Evolutionary conservation across 768 basidiomycete species (phyloP), one percentile per base, ranked within the genome.

Genomic region (Trametes elegans): DNA sequence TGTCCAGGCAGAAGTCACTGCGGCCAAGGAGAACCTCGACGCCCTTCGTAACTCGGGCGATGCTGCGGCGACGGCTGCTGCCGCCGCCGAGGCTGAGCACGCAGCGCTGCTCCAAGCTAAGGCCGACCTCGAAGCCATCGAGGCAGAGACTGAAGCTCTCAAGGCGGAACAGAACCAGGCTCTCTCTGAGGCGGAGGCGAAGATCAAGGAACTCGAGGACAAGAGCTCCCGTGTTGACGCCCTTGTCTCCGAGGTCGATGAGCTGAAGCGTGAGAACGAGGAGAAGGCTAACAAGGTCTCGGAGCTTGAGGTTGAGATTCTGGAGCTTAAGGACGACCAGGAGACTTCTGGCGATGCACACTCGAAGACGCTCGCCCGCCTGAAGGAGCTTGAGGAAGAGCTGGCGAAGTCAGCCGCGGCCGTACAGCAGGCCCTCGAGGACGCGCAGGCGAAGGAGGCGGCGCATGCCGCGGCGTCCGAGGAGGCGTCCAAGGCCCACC

Each of bases 231-330:
- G 73, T 42, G 68, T 66, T 1, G 74, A 76, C 21, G 63, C 67
- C 7, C 74, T 89, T 19, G 71, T 76, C 47, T 60, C 73, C 2
- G 80, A 86, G 62, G 57, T 90, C 11, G 68, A 66, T 4, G 71
- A 70, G 28, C 73, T 90, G 57, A 83, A 80, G 66, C 67, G 66
- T 11, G 86, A 89, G 69, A 85, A 82, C 63, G 88, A 87, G 63
- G 89, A 90, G 54, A 83, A 73, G 36, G 79, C 84, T 8, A 75
- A 72, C 64, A 90, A 84, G 69, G 73, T 92, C 4, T 89, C 88
- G 0, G 90, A 93, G 63, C 74, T 91, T 23, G 91, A 93, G 72
- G 73, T 93, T 45, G 89, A 93, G 66, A 78, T 91, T 36, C 69
- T 92, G 53, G 90, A 93, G 70, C 64, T 86, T 56, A 88, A 79